Evolutionary conservation across 1,139 yeast species (phyloP).

Genomic region (Suhomyces yuchorum): DNA sequence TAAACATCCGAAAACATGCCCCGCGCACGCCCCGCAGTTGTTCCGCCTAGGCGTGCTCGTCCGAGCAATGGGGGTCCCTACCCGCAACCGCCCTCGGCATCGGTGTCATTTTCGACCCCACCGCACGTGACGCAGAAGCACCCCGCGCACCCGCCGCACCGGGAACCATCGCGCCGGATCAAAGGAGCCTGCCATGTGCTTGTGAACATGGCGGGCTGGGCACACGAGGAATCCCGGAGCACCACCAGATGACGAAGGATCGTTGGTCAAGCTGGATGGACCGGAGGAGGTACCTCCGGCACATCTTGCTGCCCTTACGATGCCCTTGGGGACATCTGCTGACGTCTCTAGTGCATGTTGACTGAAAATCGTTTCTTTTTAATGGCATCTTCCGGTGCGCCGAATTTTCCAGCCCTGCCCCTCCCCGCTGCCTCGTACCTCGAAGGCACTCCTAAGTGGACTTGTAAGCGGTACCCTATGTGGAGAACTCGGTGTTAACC

Average conservation of each 20-base stretch:
- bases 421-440: not conserved
- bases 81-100: not conserved
- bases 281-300: no score
- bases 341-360: not conserved
- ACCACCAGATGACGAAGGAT: not conserved
- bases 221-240: not conserved
- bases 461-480: not conserved
- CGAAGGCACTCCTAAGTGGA: not conserved
- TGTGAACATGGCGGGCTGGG: not conserved
- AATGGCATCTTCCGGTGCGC: not conserved
- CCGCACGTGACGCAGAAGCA: not conserved
- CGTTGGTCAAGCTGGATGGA: no score
- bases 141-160: constrained; percentile 1
- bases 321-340: no score
- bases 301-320: no score
- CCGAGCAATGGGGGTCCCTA: not conserved
- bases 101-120: not conserved
- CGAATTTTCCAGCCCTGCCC: not conserved
- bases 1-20: not conserved
- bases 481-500: constrained; percentile 11
- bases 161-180: constrained; percentile 2
- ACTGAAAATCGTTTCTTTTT: not conserved
- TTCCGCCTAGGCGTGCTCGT: not conserved
- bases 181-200: not conserved
- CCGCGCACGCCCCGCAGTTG: constrained; percentile 3